Evolutionary conservation across 2,329 filamentous ascomycete species (phyloP).

Genomic region (Pseudopyrenochaeta lycopersici): DNA sequence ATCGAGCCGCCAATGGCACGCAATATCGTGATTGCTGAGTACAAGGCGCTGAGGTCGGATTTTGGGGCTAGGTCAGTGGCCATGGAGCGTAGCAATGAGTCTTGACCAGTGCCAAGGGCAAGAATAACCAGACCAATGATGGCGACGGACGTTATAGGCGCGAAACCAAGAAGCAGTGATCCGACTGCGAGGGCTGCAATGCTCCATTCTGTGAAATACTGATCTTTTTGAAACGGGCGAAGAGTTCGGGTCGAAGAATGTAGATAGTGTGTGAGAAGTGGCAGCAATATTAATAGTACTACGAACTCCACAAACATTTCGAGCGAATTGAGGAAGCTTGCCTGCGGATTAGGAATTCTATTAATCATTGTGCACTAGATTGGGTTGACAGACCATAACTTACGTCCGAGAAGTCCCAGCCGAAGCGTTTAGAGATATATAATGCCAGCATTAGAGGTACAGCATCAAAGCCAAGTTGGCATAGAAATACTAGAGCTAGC

Average conservation of each 20-base stretch:
- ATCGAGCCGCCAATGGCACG: conserved; percentile 25
- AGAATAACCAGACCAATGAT: conserved; percentile 20
- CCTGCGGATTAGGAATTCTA: conserved; percentile 3
- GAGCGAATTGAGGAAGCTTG: conserved; percentile 24
- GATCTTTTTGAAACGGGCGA: conserved; percentile 14
- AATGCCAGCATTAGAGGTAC: conserved; percentile 25
- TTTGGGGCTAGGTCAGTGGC: conserved; percentile 25
- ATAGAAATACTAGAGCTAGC: conserved; percentile 19
- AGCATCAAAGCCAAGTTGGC: conserved; percentile 27
- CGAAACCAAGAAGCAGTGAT: conserved; percentile 17
- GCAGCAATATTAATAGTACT: conserved; percentile 14
- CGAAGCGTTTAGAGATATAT: conserved; percentile 27
- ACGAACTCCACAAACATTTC: conserved; percentile 27
- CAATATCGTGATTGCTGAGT: conserved; percentile 31
- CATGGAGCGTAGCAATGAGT: conserved; percentile 26
- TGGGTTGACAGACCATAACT: conserved; percentile 1
- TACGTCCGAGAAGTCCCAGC: conserved; percentile 27
- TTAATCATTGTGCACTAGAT: conserved; percentile 1
- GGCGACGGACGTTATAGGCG: conserved; percentile 17
- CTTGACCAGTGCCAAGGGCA: conserved; percentile 26
- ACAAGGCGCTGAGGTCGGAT: conserved; percentile 19
- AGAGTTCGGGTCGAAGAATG: conserved; percentile 1
- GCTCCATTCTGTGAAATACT: conserved; percentile 13
- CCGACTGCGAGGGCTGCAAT: conserved; percentile 17
- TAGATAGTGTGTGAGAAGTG: conserved; percentile 12